Conservation (phyloP, 2,329 filamentous ascomycete genomes). For the Nemania sp. region DNA sequence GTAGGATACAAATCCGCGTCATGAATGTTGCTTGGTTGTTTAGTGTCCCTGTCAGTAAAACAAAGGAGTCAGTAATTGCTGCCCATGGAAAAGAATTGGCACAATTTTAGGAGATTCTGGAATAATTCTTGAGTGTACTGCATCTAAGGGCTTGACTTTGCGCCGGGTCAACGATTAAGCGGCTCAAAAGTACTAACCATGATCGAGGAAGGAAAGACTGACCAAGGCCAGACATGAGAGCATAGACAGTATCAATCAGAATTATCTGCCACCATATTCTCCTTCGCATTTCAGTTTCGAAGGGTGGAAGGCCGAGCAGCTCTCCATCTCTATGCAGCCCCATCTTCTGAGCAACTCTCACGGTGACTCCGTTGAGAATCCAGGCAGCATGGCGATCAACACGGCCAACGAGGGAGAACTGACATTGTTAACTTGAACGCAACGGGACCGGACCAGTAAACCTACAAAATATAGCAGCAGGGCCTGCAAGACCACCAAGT, state of each 20-base stretch:
- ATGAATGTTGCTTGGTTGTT: conserved; percentile 59
- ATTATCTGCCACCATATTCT: conserved; percentile 69
- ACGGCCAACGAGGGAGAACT: conserved; percentile 60
- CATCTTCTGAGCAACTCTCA: conserved; percentile 69
- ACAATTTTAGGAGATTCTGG: no score
- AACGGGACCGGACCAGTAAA: not conserved
- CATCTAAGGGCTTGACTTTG: no score
- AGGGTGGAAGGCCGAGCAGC: conserved; percentile 58
- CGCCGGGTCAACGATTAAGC: no score
- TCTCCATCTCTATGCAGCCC: conserved; percentile 67
- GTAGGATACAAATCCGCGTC: conserved; percentile 60
- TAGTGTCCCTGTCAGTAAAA: no score
- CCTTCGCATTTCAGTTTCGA: conserved; percentile 69
- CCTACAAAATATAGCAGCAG: conserved; percentile 60
- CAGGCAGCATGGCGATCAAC: conserved; percentile 63
- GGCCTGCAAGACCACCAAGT: conserved; percentile 62
- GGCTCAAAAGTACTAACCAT: no score
- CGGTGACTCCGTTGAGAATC: conserved; percentile 62
- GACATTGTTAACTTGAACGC: conserved; percentile 19
- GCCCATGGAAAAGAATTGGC: no score
- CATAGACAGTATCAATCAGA: conserved; percentile 60
- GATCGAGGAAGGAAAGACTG: conserved; percentile 54
- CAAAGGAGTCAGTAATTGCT: no score
- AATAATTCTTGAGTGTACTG: no score
- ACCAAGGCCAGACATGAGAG: conserved; percentile 60